Conservation (phyloP, 345 rosid species). For the Pseudoturritis turrita region DNA sequence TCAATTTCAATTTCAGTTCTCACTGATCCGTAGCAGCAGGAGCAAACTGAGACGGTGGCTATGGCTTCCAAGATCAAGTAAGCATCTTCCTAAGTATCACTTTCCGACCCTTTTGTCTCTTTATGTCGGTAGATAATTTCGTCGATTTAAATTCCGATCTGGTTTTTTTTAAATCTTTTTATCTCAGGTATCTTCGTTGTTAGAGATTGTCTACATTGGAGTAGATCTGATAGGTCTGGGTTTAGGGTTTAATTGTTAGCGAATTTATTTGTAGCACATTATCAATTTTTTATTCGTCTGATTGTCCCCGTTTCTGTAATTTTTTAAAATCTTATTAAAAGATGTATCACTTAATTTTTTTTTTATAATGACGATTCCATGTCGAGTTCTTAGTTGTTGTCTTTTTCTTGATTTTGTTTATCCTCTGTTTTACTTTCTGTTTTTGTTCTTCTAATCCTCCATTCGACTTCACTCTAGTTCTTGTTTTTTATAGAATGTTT, state of each 20-base stretch:
- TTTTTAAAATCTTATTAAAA: neutral
- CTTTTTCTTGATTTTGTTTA: neutral
- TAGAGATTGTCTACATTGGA: neutral
- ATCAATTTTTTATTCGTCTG: neutral
- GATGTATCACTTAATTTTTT: neutral
- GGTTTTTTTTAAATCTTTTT: neutral
- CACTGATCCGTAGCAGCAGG: neutral
- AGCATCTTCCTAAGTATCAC: neutral
- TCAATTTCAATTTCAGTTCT: neutral
- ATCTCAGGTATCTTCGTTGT: neutral
- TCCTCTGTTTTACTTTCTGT: neutral
- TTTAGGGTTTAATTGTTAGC: conserved; percentile 18
- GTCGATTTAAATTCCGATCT: conserved; percentile 29
- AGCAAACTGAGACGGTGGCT: neutral
- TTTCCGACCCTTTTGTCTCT: neutral
- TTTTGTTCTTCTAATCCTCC: neutral
- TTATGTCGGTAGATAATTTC: neutral
- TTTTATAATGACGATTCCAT: neutral
- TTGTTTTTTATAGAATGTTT: neutral
- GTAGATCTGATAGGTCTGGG: conserved; percentile 7
- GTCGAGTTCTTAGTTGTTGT: conserved; percentile 3
- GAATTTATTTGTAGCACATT: neutral
- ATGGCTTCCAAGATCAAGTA: conserved; percentile 34
- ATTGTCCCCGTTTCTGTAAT: neutral
- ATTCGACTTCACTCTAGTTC: neutral